Conservation (phyloP, 352 stramenopile species). For the Phytopythium helicoides region DNA sequence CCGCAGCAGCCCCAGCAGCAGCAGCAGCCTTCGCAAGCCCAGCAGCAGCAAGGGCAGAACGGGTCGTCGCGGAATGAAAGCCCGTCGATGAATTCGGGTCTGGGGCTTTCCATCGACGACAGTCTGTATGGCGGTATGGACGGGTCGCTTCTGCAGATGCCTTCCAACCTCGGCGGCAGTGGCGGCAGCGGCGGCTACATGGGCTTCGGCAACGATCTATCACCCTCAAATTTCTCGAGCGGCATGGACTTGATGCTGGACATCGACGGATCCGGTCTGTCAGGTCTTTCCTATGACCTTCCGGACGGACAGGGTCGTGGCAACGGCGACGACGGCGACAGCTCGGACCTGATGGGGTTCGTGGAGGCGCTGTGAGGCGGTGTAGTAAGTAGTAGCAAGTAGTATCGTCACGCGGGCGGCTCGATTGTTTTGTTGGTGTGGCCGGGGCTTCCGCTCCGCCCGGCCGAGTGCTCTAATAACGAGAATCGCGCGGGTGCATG, state of each 20-base stretch:
- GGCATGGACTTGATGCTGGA: constrained; percentile 70
- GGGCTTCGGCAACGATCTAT: constrained; percentile 61
- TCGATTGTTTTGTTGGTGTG: too few species aligned
- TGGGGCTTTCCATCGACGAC: constrained; percentile 55
- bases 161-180: constrained; percentile 40
- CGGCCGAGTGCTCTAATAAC: too few species aligned
- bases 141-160: constrained; percentile 52
- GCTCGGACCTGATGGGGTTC: constrained; percentile 70
- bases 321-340: constrained; percentile 35
- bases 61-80: constrained; percentile 32
- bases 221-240: constrained; percentile 57
- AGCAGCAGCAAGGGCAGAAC: constrained; percentile 17
- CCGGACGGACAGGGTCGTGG: constrained; percentile 26
- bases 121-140: constrained; percentile 62
- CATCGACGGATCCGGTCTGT: constrained; percentile 55
- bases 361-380: constrained; percentile 65
- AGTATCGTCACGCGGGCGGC: too few species aligned
- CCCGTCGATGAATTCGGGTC: constrained; percentile 41
- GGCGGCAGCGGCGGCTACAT: constrained; percentile 53
- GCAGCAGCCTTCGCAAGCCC: constrained; percentile 19
- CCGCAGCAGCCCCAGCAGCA: constrained; percentile 22
- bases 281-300: constrained; percentile 35
- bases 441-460: too few species aligned
- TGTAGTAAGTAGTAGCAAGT: too few species aligned
- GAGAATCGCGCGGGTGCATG: too few species aligned